These are phyloP conservation scores for Colletotrichum filicis DNA, from an alignment of 2,329 filamentous ascomycete species.

Conservation along the genomic window DNA sequence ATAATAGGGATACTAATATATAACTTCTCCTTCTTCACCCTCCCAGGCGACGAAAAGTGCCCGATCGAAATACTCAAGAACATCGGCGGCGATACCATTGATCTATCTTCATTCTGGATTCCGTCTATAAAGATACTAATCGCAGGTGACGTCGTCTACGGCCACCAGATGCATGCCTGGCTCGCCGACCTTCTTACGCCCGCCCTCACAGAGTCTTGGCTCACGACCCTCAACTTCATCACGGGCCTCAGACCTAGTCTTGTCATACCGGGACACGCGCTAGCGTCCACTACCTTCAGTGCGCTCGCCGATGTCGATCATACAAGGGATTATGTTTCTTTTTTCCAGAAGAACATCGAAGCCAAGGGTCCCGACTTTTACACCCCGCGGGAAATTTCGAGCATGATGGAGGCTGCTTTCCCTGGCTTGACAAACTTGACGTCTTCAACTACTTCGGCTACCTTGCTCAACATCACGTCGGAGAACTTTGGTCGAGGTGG, in stretches of 20 bases:
- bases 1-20: no score
- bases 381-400: constrained; percentile 11
- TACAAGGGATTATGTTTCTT: constrained; percentile 16
- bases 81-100: constrained; percentile 21
- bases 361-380: constrained; percentile 14
- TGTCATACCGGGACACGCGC: constrained; percentile 24
- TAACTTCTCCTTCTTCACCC: constrained; percentile 25
- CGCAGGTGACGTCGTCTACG: constrained; percentile 24
- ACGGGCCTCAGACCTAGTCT: neutral
- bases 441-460: constrained; percentile 5
- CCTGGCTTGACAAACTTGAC: constrained; percentile 19
- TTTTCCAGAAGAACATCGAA: constrained; percentile 29
- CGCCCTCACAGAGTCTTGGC: constrained; percentile 19
- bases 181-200: constrained; percentile 28
- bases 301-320: constrained; percentile 1
- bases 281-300: constrained; percentile 1
- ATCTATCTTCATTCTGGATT: constrained; percentile 26
- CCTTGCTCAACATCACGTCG: constrained; percentile 18
- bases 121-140: constrained; percentile 18
- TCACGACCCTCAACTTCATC: constrained; percentile 22
- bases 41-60: constrained; percentile 16
- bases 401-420: constrained; percentile 2
- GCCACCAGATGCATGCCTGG: constrained; percentile 27
- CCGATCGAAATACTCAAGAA: constrained; percentile 18
- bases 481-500: constrained; percentile 29